Evolutionary conservation across 2,329 filamentous ascomycete genomes (phyloP).

Genomic region (Fonsecaea nubica): DNA sequence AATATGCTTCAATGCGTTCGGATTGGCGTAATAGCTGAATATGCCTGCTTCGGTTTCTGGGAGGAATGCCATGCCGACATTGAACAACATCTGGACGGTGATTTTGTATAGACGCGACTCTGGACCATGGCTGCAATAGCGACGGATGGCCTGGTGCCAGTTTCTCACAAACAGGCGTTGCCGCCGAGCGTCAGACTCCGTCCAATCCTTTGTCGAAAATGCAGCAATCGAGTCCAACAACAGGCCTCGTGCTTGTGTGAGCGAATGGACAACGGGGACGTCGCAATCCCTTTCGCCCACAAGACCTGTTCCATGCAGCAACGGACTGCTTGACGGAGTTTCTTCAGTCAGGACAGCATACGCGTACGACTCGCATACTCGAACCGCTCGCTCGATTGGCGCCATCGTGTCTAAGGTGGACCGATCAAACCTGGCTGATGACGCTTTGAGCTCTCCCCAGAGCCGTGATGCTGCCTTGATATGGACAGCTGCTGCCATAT

Average conservation of each 20-base stretch:
- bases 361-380: constrained; percentile 1
- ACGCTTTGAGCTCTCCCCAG: constrained; percentile 7
- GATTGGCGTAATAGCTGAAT: constrained; percentile 19
- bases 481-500: constrained; percentile 14
- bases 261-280: background rate
- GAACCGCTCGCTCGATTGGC: constrained; percentile 5
- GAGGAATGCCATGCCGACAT: constrained; percentile 20
- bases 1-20: constrained; percentile 5
- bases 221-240: constrained; percentile 4
- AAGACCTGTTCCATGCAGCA: background rate
- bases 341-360: constrained; percentile 2
- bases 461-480: constrained; percentile 13
- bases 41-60: constrained; percentile 16
- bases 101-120: constrained; percentile 22
- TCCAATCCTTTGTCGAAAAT: constrained; percentile 12
- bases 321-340: background rate
- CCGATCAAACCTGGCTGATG: constrained; percentile 1
- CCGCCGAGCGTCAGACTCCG: background rate
- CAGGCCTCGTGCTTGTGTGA: constrained; percentile 4
- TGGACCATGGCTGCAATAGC: constrained; percentile 9
- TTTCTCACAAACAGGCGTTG: constrained; percentile 17
- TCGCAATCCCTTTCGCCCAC: background rate
- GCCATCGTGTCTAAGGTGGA: background rate
- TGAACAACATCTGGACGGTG: constrained; percentile 24
- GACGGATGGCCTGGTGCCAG: constrained; percentile 14